Conservation (phyloP, 2,329 filamentous ascomycete genomes). For the Stylonectria norvegica region DNA sequence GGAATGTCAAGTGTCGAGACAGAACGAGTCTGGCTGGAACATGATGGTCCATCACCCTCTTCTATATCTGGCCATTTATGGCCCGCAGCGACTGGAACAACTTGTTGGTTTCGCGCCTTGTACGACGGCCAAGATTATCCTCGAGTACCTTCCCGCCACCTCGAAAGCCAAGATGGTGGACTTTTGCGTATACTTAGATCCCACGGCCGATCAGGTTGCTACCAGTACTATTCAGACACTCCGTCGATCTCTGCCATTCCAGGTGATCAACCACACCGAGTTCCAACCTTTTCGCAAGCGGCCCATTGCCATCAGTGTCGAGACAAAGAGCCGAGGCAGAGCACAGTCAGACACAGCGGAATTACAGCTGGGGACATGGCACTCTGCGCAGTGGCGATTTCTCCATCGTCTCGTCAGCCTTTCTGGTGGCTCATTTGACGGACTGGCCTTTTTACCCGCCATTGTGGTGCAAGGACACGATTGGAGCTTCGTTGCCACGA, state of each 20-base stretch:
- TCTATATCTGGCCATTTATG: conserved; percentile 4
- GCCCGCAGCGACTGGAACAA: conserved; percentile 1
- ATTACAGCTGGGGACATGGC: conserved; percentile 9
- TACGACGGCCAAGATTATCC: conserved; percentile 8
- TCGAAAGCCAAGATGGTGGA: conserved; percentile 6
- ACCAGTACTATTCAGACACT: background rate
- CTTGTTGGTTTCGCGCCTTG: conserved; percentile 6
- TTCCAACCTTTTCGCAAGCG: conserved; percentile 5
- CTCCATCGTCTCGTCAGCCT: conserved; percentile 1
- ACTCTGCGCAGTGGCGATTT: conserved; percentile 8
- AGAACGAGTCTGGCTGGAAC: conserved; percentile 6
- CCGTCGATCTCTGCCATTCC: background rate
- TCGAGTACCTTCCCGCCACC: conserved; percentile 5
- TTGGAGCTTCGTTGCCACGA: conserved; percentile 11
- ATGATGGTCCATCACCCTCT: conserved; percentile 8
- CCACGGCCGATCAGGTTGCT: background rate
- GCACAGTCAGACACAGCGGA: conserved; percentile 1
- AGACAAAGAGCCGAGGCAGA: conserved; percentile 5
- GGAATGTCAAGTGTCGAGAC: conserved; percentile 1
- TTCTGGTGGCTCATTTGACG: conserved; percentile 5
- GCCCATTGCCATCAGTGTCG: conserved; percentile 8
- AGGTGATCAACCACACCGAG: conserved; percentile 7
- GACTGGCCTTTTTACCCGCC: conserved; percentile 6
- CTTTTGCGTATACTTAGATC: conserved; percentile 4
- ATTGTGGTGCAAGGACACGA: conserved; percentile 6